Conservation (phyloP, 352 stramenopile genomes). For the Nothophytophthora sp. region DNA sequence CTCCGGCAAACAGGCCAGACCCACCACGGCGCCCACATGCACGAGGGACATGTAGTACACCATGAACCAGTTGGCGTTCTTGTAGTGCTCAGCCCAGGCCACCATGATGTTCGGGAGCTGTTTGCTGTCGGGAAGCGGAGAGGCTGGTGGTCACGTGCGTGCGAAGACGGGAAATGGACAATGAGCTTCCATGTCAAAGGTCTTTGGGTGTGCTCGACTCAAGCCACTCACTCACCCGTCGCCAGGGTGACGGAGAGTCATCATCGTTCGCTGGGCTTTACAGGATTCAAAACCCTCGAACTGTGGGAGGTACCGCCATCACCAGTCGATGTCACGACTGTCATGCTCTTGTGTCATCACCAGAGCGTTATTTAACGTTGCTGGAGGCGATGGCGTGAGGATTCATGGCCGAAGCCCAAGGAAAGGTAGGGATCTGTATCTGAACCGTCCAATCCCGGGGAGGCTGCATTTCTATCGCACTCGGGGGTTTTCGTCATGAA, state of each 20-base stretch:
- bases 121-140: background rate
- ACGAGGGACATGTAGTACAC: conserved; percentile 95
- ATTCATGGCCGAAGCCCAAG: conserved; percentile 5
- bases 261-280: background rate
- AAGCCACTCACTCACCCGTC: too few relatives aligned
- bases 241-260: background rate
- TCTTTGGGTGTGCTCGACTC: too few relatives aligned
- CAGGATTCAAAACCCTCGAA: conserved; percentile 4
- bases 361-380: conserved; percentile 20
- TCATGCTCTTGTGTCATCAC: conserved; percentile 18
- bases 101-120: conserved; percentile 35
- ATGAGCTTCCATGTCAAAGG: too few relatives aligned
- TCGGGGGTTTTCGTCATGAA: too few relatives aligned
- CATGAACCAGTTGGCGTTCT: conserved; percentile 97
- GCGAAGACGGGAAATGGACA: conserved; percentile 27
- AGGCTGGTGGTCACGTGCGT: conserved; percentile 12
- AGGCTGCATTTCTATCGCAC: conserved; percentile 21
- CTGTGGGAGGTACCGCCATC: conserved; percentile 12
- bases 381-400: conserved; percentile 4
- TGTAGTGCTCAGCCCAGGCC: conserved; percentile 60
- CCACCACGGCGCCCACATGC: conserved; percentile 89
- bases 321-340: conserved; percentile 26
- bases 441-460: conserved; percentile 15
- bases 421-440: conserved; percentile 1
- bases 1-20: conserved; percentile 72